phyloP scores from a whole-genome alignment of 345 rosid species.

The Arabidopsis thaliana region TAIR10.1 NC_003070.9:18891001-18891500 shows the following conservation, averaged over 20 bases:
- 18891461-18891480: neutral
- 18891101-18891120: neutral
- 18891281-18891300: no score
- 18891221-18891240: constrained; percentile 13
- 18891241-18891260: neutral
- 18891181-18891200: neutral
- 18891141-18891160: neutral
- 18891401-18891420: neutral
- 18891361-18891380: neutral
- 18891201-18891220: constrained; percentile 16
- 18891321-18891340: neutral
- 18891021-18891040: neutral
- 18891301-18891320: neutral
- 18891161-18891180: neutral
- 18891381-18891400: neutral
- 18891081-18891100: neutral
- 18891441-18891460: neutral
- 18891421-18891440: neutral
- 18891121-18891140: neutral
- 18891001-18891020: neutral
- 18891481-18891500: constrained; percentile 67
- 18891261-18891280: neutral
- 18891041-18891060: neutral
- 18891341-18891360: no score
- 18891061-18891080: neutral